These are phyloP conservation scores for Akanthomyces uredinophilus DNA, from an alignment of 2,329 filamentous ascomycete genomes.

Conservation along the genomic window DNA sequence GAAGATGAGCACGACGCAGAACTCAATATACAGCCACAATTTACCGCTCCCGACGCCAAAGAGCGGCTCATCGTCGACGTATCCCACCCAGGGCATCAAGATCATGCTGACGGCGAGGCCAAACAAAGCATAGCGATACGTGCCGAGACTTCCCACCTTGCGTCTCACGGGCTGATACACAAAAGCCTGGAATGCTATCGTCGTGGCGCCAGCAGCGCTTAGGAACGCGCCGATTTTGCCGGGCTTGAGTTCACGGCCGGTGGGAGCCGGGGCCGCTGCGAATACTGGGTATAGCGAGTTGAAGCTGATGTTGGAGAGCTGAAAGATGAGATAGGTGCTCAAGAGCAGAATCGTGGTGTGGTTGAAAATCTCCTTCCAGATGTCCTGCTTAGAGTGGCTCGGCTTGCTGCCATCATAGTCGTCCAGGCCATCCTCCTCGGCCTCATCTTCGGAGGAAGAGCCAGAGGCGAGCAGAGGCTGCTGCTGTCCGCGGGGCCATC, in stretches of 20 bases:
- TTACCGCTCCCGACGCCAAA: slow-evolving; percentile 58
- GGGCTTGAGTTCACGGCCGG: slow-evolving; percentile 69
- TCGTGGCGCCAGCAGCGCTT: slow-evolving; percentile 76
- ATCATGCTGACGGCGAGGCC: slow-evolving; percentile 79
- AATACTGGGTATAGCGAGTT: slow-evolving; percentile 96
- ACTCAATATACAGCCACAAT: slow-evolving; percentile 69
- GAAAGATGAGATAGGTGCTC: slow-evolving; percentile 84
- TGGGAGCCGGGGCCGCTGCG: slow-evolving; percentile 67
- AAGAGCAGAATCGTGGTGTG: slow-evolving; percentile 78
- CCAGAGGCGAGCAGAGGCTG: slow-evolving; percentile 27
- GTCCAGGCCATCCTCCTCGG: slow-evolving; percentile 13
- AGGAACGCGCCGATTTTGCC: slow-evolving; percentile 80
- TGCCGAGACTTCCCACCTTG: slow-evolving; percentile 76
- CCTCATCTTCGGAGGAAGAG: slow-evolving; percentile 23
- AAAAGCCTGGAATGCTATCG: slow-evolving; percentile 85
- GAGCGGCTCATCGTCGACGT: slow-evolving; percentile 54
- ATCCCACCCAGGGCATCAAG: slow-evolving; percentile 85
- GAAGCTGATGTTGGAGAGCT: slow-evolving; percentile 89
- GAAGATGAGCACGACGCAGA: slow-evolving; percentile 74
- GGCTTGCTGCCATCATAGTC: slow-evolving; percentile 22
- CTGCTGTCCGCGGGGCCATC: slow-evolving; percentile 31
- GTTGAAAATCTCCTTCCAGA: slow-evolving; percentile 61
- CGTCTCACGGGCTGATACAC: slow-evolving; percentile 75
- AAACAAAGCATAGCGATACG: slow-evolving; percentile 72
- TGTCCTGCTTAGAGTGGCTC: slow-evolving; percentile 32